Percentiles rank a stretch among this genome's conserved stretches.
phyloP scores from a whole-genome alignment of 805 yeast genomes.

The Saccharomyces cerevisiae region DNA sequence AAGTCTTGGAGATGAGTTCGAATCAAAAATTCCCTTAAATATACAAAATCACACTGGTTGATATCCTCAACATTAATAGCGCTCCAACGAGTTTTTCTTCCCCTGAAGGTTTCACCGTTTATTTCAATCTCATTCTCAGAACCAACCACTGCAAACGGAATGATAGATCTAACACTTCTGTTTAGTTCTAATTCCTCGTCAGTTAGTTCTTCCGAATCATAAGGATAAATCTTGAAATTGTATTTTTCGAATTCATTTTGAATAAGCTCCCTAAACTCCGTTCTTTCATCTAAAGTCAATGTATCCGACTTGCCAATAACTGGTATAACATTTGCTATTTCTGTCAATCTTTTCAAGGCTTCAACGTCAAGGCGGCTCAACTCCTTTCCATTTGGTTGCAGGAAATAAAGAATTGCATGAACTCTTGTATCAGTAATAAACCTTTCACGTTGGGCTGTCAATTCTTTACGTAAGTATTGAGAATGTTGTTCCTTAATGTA shows the following conservation, averaged over 20 bases:
- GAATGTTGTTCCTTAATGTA: slow-evolving; percentile 94
- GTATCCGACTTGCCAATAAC: slow-evolving; percentile 91
- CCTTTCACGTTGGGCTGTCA: slow-evolving; percentile 88
- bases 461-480: slow-evolving; percentile 81
- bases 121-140: slow-evolving; percentile 69
- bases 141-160: slow-evolving; percentile 94
- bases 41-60: slow-evolving; percentile 90
- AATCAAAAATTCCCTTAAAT: slow-evolving; percentile 86
- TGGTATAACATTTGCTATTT: slow-evolving; percentile 89
- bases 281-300: slow-evolving; percentile 77
- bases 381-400: slow-evolving; percentile 84
- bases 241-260: slow-evolving; percentile 71
- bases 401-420: slow-evolving; percentile 85
- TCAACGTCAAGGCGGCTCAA: slow-evolving; percentile 74
- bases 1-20: slow-evolving; percentile 93
- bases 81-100: slow-evolving; percentile 93
- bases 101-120: slow-evolving; percentile 75
- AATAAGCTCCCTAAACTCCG: slow-evolving; percentile 62
- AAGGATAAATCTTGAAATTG: slow-evolving; percentile 76
- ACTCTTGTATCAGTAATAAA: slow-evolving; percentile 80
- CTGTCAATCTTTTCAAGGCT: slow-evolving; percentile 75
- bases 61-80: slow-evolving; percentile 88
- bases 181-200: slow-evolving; percentile 69
- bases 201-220: slow-evolving; percentile 58
- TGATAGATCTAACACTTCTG: slow-evolving; percentile 61